Base-by-base conservation (phyloP, 1,284 basidiomycete species). In the Sanguinoderma infundibulare region DNA sequence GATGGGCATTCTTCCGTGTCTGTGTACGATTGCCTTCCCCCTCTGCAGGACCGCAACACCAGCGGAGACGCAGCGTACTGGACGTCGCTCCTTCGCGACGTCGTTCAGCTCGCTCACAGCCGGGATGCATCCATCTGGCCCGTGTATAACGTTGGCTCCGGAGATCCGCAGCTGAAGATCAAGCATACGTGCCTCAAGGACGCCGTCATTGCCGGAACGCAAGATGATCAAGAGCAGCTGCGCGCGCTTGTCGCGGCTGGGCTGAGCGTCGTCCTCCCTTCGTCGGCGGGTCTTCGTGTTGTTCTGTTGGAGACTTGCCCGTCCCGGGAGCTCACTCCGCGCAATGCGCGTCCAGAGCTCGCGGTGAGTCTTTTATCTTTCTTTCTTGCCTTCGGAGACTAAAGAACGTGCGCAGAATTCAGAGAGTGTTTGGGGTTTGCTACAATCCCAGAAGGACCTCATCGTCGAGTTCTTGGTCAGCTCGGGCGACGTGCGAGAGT, bases 31-130 rank as follows among this genome's bases (percentile, higher is more conserved):
- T 15, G 46, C 9, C 34, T 61, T 12, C 59, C 59, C 3, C 58
- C 58, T 6, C 44, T 24, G 5, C 54, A 56, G 15, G 54, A 52
- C 17, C 40, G 15, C 0, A 52, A 53, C 17, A 51, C 54, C 5
- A 61, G 54, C 24, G 59, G 59, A 12, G 59, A 61, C 22, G 50
- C 54, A 0, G 42, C 28, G 40, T 61, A 61, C 35, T 61, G 59
- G 59, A 56, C 59, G 30, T 46, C 49, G 3, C 50, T 52, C 5
- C 54, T 61, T 7, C 35, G n/a, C 20, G 28, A 53, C n/a, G 39
- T 56, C 9, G 34, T 61, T 17, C 24, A n/a, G 15, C 36, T 61
- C 2, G 59, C 59, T 4, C 26, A 39, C 15, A 22, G 9, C 3
- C 38, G 36, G 14, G 14, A 34, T 7, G 54, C 49, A 9, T 8